These are phyloP conservation scores for Sporothrix phasma DNA, from an alignment of 2,329 filamentous ascomycete genomes.

Conservation along the genomic window DNA sequence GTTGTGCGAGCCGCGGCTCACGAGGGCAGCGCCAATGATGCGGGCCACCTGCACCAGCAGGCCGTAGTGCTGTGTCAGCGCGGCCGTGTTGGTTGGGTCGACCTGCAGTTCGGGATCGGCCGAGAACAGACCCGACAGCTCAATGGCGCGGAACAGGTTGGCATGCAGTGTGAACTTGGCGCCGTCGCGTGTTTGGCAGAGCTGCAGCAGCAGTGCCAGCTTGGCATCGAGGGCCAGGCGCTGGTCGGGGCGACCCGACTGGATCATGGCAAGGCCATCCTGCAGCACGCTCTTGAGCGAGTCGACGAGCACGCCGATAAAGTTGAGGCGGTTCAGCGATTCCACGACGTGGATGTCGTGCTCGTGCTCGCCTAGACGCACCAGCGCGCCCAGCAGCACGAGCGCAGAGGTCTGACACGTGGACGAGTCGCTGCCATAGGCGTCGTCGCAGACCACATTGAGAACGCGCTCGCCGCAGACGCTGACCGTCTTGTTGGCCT, in stretches of 20 bases:
- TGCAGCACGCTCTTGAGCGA: slow-evolving; percentile 67
- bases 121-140: slow-evolving; percentile 73
- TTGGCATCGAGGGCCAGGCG: slow-evolving; percentile 56
- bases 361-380: slow-evolving; percentile 62
- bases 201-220: slow-evolving; percentile 70
- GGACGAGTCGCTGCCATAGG: slow-evolving; percentile 68
- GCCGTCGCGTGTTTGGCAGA: slow-evolving; percentile 75
- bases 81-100: slow-evolving; percentile 30
- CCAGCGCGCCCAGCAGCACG: slow-evolving; percentile 69
- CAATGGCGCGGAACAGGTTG: slow-evolving; percentile 73
- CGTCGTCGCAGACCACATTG: slow-evolving; percentile 85
- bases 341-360: slow-evolving; percentile 68
- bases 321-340: slow-evolving; percentile 74
- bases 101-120: slow-evolving; percentile 89
- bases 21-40: slow-evolving; percentile 70
- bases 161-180: slow-evolving; percentile 81
- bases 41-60: slow-evolving; percentile 72
- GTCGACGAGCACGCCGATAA: slow-evolving; percentile 82
- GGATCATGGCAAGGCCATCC: slow-evolving; percentile 49
- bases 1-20: slow-evolving; percentile 75
- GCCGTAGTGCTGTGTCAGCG: slow-evolving; percentile 72
- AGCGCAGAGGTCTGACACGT: slow-evolving; percentile 77
- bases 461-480: slow-evolving; percentile 66
- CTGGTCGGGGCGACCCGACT: slow-evolving; percentile 31
- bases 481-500: slow-evolving; percentile 63